Percentiles rank a stretch among this genome's conserved stretches.
Conservation (phyloP, 2,329 filamentous ascomycete species). For the Colletotrichum sp. region DNA sequence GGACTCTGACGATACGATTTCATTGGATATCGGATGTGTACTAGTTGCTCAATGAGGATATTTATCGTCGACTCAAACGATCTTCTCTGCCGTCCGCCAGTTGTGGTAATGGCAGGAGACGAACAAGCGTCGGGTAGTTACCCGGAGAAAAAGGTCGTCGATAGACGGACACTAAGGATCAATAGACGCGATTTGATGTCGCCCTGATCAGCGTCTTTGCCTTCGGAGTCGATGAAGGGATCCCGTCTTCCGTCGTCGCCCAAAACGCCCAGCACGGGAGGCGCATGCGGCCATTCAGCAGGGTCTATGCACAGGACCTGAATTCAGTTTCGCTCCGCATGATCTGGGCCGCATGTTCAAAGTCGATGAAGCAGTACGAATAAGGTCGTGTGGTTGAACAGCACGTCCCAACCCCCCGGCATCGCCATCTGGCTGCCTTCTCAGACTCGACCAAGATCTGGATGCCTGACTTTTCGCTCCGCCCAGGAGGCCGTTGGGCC, state of each 20-base stretch:
- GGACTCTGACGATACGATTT: neutral
- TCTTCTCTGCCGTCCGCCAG: neutral
- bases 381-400: neutral
- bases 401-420: neutral
- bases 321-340: neutral
- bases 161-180: neutral
- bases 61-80: neutral
- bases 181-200: neutral
- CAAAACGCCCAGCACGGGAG: neutral
- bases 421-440: constrained; percentile 11
- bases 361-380: neutral
- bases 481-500: constrained; percentile 3
- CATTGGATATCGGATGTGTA: neutral
- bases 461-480: constrained; percentile 8
- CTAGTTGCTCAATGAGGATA: neutral
- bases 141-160: neutral
- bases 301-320: neutral
- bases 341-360: neutral
- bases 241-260: neutral
- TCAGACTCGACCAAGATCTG: neutral
- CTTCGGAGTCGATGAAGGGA: neutral
- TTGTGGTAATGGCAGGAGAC: neutral
- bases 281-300: neutral
- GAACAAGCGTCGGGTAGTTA: neutral
- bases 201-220: neutral